These are phyloP conservation scores for Tuber umbilicatum DNA, from an alignment of 495 filamentous ascomycete genomes.

Conservation along the genomic window DNA sequence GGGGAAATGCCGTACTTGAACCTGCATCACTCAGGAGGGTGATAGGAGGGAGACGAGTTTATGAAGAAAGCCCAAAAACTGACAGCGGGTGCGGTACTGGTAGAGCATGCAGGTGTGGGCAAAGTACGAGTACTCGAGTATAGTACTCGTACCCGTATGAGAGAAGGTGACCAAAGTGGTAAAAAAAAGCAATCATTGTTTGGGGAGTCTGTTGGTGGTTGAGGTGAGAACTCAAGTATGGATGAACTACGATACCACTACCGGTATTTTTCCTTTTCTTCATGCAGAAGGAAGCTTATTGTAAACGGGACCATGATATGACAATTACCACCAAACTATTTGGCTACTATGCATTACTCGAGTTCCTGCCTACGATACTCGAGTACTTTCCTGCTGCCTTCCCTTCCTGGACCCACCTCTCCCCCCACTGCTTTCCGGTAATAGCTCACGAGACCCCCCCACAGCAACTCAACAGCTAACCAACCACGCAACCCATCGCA, in stretches of 20 bases:
- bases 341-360: background rate
- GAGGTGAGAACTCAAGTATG: background rate
- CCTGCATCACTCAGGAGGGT: background rate
- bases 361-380: no score
- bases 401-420: background rate
- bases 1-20: slow-evolving; percentile 11
- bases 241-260: background rate
- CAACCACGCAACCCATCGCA: background rate
- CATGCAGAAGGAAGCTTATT: slow-evolving; percentile 3
- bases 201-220: background rate
- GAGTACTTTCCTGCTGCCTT: background rate
- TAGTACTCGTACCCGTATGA: no score
- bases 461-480: background rate
- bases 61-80: background rate
- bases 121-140: background rate
- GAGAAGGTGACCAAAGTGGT: background rate
- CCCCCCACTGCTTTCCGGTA: background rate
- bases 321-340: background rate
- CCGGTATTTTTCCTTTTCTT: slow-evolving; percentile 2
- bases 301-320: background rate
- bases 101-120: background rate
- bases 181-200: background rate
- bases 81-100: background rate
- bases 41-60: background rate
- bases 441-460: background rate